These are phyloP conservation scores for Phytophthora sansomeana DNA, from an alignment of 352 stramenopile genomes.

Conservation along the genomic window DNA sequence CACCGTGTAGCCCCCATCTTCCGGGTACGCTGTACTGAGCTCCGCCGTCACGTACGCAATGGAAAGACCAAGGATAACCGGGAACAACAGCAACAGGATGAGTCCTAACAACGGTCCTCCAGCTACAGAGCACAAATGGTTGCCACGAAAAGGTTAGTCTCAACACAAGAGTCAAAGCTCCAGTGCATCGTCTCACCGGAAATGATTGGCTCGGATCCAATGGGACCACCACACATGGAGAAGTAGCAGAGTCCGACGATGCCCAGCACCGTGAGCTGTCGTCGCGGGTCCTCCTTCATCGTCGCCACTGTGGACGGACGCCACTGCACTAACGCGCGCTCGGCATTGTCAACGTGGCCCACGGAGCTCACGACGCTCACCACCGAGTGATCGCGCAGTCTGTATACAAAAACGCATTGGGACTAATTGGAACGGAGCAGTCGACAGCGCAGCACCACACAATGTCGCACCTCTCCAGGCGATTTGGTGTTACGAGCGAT, in stretches of 20 bases:
- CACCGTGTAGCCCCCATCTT: constrained; percentile 85
- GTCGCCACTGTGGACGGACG: constrained; percentile 34
- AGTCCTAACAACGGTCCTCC: constrained; percentile 79
- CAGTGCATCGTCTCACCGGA: constrained; percentile 33
- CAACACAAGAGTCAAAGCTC: background rate
- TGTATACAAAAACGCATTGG: constrained; percentile 9
- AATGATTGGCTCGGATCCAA: constrained; percentile 55
- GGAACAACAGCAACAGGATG: constrained; percentile 87
- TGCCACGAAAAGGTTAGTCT: background rate
- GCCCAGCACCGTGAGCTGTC: constrained; percentile 50
- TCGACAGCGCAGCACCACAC: background rate
- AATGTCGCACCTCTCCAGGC: constrained; percentile 41
- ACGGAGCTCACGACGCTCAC: constrained; percentile 31
- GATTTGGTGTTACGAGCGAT: constrained; percentile 41
- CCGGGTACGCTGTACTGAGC: constrained; percentile 90
- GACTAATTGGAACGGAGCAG: background rate
- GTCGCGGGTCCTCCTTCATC: constrained; percentile 49
- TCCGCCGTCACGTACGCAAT: constrained; percentile 94
- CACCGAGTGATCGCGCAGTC: constrained; percentile 24
- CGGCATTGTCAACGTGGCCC: constrained; percentile 20
- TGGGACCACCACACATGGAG: constrained; percentile 51
- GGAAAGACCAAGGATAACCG: constrained; percentile 90
- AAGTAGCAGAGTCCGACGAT: constrained; percentile 67
- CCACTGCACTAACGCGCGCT: constrained; percentile 29
- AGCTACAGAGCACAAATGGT: constrained; percentile 11